These are phyloP conservation scores for Xylaria telfairii DNA, from an alignment of 495 filamentous ascomycete species.

Conservation along the genomic window DNA sequence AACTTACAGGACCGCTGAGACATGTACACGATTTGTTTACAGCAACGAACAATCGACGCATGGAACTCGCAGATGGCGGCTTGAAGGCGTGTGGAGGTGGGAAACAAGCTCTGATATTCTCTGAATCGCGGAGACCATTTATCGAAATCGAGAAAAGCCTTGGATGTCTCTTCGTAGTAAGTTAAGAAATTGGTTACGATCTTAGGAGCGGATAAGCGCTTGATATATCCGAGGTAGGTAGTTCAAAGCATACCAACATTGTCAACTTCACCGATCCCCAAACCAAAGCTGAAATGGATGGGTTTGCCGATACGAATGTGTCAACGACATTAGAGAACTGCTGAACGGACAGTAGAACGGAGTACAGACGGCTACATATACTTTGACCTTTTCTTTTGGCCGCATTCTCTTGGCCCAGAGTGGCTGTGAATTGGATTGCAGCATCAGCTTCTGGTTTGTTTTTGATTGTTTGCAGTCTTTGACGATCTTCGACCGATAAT, in stretches of 20 bases:
- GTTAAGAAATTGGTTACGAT: not conserved
- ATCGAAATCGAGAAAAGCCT: not conserved
- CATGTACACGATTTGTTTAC: not conserved
- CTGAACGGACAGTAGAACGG: conserved; percentile 2
- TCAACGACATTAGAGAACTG: not conserved
- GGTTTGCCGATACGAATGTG: conserved; percentile 1
- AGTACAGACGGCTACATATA: not conserved
- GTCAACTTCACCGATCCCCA: not conserved
- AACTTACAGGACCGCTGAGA: not conserved
- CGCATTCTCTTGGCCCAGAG: not conserved
- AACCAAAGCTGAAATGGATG: not conserved
- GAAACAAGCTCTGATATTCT: not conserved
- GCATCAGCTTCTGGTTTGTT: conserved; percentile 3
- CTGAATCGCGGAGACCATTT: not conserved
- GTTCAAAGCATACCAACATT: not conserved
- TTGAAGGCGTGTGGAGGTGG: not conserved
- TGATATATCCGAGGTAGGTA: not conserved
- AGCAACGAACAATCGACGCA: conserved; percentile 10
- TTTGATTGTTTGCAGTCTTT: not conserved
- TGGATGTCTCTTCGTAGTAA: conserved; percentile 2
- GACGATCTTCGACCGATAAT: not conserved
- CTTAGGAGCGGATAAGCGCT: not conserved
- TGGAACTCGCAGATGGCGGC: not conserved
- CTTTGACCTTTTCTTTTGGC: not conserved
- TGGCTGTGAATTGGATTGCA: conserved; percentile 1